A percentile compares a stretch with the other conserved stretches of the same genome.
phyloP scores from a whole-genome alignment of 306 rosid genomes.

The Trichosanthes truncata region DNA sequence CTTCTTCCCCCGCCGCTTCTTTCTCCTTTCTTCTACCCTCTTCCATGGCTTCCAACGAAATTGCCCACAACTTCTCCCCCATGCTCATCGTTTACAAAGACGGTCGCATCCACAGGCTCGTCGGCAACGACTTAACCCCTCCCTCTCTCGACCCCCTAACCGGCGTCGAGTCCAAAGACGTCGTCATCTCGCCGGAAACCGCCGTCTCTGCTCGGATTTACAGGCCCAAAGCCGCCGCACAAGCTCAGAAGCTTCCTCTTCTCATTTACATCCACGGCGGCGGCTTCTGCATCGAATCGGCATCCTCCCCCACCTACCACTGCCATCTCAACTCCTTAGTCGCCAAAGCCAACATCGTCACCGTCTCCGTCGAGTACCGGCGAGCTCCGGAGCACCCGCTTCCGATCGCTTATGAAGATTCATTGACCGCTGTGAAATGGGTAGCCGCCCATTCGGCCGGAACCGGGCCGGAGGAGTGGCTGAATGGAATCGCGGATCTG shows the following conservation, averaged over 20 bases:
- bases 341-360: slow-evolving; percentile 29
- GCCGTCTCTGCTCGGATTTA: slow-evolving; percentile 44
- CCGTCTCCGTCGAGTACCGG: slow-evolving; percentile 57
- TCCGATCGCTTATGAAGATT: slow-evolving; percentile 46
- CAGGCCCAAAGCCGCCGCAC: slow-evolving; percentile 27
- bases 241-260: slow-evolving; percentile 45
- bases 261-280: slow-evolving; percentile 66
- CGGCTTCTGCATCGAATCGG: slow-evolving; percentile 48
- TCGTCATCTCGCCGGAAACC: slow-evolving; percentile 37
- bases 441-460: slow-evolving; percentile 37
- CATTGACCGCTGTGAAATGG: slow-evolving; percentile 54
- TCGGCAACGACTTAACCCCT: slow-evolving; percentile 29
- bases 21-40: neutral
- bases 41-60: slow-evolving; percentile 30
- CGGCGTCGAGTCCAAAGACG: slow-evolving; percentile 56
- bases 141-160: slow-evolving; percentile 33
- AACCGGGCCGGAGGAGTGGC: slow-evolving; percentile 46
- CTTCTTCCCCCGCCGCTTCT: neutral
- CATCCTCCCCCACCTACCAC: slow-evolving; percentile 44
- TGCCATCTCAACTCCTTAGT: slow-evolving; percentile 24
- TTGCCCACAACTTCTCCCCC: slow-evolving; percentile 35
- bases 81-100: slow-evolving; percentile 45
- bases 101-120: slow-evolving; percentile 40
- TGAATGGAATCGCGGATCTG: slow-evolving; percentile 36
- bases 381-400: slow-evolving; percentile 66